Evolutionary conservation across 1,284 basidiomycete genomes (phyloP), one percentile per base, ranked within the genome.

Genomic region (Coniferiporia sulphurascens): DNA sequence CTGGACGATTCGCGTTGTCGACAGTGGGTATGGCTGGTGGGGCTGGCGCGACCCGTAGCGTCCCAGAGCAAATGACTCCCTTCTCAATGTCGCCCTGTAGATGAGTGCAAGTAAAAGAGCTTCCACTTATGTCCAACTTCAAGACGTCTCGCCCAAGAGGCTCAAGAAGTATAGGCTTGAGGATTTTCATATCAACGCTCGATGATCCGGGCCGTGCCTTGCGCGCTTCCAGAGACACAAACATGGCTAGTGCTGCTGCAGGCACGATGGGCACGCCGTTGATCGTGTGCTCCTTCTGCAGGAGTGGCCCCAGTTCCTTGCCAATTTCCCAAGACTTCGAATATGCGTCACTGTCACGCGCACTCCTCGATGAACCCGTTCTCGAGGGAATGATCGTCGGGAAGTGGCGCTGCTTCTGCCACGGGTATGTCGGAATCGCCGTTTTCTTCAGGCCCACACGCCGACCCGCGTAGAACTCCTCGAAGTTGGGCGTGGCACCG

Each of bases 381-480:
- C 55, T 54, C 46, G 69, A 68, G 3, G 70, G 65, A 44, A 71
- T 64, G 55, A 66, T 69, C 10, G 68, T 60, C 6, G 73, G 73
- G 50, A 71, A 74, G 56, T 71, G 70, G 17, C 71, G 67, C 10
- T 71, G 64, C 17, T 70, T 69, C 61, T 73, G 72, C 68, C 72
- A 74, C 1, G 73, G 73, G 58, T 74, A 74, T 1, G 71, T 73
- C 0, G 73, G 73, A 38, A 73, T 55, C 34, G 65, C 62, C 6
- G 67, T 70, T 62, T 68, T 72, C 34, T 56, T 43, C 50, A 65
- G 65, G 15, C 38, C 61, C 48, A 63, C 61, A 15, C 62, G 64
- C 54, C 65, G 65, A 21, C 68, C 66, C 13, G 53, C 58, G 56
- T 66, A 69, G 3, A 74, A 61, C 9, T 41, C 46, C 2, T 63